These are phyloP conservation scores for Aspergillus sp. DNA, from an alignment of 2,329 filamentous ascomycete genomes.

Conservation along the genomic window DNA sequence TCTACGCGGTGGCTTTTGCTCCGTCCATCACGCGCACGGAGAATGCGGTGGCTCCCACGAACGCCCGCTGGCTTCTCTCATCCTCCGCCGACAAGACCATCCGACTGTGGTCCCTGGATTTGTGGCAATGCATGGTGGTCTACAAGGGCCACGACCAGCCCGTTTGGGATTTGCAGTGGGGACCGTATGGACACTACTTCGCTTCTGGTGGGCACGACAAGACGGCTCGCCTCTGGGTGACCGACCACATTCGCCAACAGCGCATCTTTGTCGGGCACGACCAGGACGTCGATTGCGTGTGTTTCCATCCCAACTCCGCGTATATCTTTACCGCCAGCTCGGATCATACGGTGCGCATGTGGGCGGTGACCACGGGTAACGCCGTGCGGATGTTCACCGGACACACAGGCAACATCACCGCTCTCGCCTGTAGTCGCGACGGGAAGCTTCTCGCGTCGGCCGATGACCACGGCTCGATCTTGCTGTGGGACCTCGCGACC, in stretches of 20 bases:
- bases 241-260: conserved; percentile 85
- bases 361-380: conserved; percentile 83
- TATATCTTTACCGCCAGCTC: conserved; percentile 93
- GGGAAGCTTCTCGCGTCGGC: conserved; percentile 90
- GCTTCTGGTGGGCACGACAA: conserved; percentile 83
- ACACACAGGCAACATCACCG: conserved; percentile 82
- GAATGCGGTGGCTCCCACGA: conserved; percentile 54
- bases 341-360: conserved; percentile 96
- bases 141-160: conserved; percentile 93
- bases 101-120: conserved; percentile 88
- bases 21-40: conserved; percentile 59
- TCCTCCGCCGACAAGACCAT: conserved; percentile 84
- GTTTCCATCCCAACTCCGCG: conserved; percentile 90
- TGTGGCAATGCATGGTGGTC: conserved; percentile 87
- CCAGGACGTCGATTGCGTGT: conserved; percentile 83
- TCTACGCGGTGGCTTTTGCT: conserved; percentile 88
- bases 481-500: conserved; percentile 90
- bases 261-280: conserved; percentile 91
- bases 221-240: conserved; percentile 86
- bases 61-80: conserved; percentile 77
- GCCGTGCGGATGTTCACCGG: conserved; percentile 91
- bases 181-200: conserved; percentile 95
- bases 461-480: conserved; percentile 83
- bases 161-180: conserved; percentile 84
- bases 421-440: conserved; percentile 80